Evolutionary conservation across 495 filamentous ascomycete genomes (phyloP), one percentile per base, ranked within the genome.

Genomic region (Daldinia childiae): DNA sequence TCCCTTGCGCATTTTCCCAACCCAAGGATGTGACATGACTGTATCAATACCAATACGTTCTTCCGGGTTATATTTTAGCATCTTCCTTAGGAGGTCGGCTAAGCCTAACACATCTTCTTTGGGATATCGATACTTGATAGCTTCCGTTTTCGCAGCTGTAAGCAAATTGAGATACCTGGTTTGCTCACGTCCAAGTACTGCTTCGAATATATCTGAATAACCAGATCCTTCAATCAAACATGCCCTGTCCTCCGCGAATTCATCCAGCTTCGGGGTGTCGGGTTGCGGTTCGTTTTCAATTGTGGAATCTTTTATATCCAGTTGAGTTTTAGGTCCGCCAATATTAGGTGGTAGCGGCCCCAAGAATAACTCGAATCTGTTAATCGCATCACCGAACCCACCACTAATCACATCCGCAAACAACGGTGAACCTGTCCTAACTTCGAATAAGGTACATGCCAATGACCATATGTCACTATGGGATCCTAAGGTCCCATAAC

Each of bases 401-500:
- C 27, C 27, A 29, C 27, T 29, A 4, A 29, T 5, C 27, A 29
- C 27, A 29, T 29, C 27, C 27, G 26, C 26, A 3, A 26, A 9
- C 27, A 36, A 3, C 0, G 0, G 26, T 1, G 43, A 48, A 24
- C 29, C 27, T 1, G 54, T 39, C 0, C 67, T 52, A 17, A 79
- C 51, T 26, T 76, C 32, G n/a, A 8, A 45, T 1, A 80, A 29
- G 8, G 69, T 74, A 41, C 71, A 71, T 3, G 63, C 72, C 3
- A 80, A 71, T 1, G 77, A 45, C 76, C 74, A 80, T 27, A 80
- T 39, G 34, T 80, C 77, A 11, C 63, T 45, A 12, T 54, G 36
- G 0, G 45, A 19, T 4, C 75, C 75, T 21, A 71, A 32, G 3
- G 6, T 3, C 15, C 6, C 14, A 9, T 48, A 5, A n/a, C 29